These are phyloP conservation scores for Cladophialophora carrionii DNA, from an alignment of 2,329 filamentous ascomycete species.

Conservation along the genomic window DNA sequence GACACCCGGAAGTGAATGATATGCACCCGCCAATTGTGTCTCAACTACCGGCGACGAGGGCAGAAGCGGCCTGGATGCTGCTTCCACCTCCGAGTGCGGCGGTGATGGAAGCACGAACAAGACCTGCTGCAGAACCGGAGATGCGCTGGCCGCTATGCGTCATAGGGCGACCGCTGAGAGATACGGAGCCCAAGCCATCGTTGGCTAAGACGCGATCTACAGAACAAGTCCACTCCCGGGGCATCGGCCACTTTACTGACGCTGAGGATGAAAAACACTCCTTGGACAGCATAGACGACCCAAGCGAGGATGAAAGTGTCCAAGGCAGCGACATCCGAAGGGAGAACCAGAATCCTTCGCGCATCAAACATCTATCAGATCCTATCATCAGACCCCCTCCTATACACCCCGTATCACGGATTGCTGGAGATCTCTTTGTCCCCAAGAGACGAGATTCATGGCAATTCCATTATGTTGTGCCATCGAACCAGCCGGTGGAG, in stretches of 20 bases:
- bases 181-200: conserved; percentile 2
- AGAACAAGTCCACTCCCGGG: conserved; percentile 20
- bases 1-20: conserved; percentile 78
- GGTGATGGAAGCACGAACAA: conserved; percentile 85
- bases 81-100: conserved; percentile 87
- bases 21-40: conserved; percentile 83
- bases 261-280: conserved; percentile 11
- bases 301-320: conserved; percentile 5
- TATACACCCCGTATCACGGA: conserved; percentile 12
- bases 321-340: background rate
- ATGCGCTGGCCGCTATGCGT: conserved; percentile 35
- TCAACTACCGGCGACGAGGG: conserved; percentile 68
- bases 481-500: conserved; percentile 14
- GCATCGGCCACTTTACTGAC: conserved; percentile 10
- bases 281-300: conserved; percentile 9
- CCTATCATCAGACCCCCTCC: conserved; percentile 25
- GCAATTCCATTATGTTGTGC: conserved; percentile 34
- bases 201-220: conserved; percentile 16
- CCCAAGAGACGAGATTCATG: conserved; percentile 32
- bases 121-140: conserved; percentile 28
- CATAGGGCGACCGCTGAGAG: conserved; percentile 25
- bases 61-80: conserved; percentile 85
- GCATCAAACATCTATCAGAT: conserved; percentile 26
- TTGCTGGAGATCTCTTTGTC: conserved; percentile 21
- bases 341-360: conserved; percentile 7